These are phyloP conservation scores for Polychytrium aggregatum DNA, from an alignment of 192 early-diverging fungal genomes.

Conservation along the genomic window DNA sequence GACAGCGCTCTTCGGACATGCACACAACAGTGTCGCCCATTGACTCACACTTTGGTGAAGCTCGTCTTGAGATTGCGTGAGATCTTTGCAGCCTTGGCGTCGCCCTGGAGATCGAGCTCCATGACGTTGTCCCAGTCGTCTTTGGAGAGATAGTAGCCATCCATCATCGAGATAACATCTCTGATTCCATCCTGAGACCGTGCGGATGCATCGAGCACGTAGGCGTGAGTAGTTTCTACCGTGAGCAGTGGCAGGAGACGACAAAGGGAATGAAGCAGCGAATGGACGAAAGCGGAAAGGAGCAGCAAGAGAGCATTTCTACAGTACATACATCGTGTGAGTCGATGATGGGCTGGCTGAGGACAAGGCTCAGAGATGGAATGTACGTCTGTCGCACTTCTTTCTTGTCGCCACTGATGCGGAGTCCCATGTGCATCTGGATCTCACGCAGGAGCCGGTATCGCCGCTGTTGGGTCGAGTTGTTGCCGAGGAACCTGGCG, in stretches of 20 bases:
- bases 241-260: too few relatives aligned
- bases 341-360: constrained; percentile 44
- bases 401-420: constrained; percentile 69
- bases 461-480: constrained; percentile 67
- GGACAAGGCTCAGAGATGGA: constrained; percentile 46
- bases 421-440: constrained; percentile 76
- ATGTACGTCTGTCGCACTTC: constrained; percentile 82
- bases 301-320: too few relatives aligned
- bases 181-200: constrained; percentile 48
- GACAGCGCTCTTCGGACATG: too few relatives aligned
- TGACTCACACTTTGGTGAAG: too few relatives aligned
- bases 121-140: constrained; percentile 81
- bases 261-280: too few relatives aligned
- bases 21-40: too few relatives aligned
- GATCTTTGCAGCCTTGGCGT: too few relatives aligned
- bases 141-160: constrained; percentile 79
- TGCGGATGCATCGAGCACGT: too few relatives aligned
- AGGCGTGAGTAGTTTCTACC: too few relatives aligned
- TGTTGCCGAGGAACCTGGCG: constrained; percentile 77
- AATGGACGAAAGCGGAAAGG: too few relatives aligned
- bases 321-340: constrained; percentile 18
- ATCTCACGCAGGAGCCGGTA: constrained; percentile 65
- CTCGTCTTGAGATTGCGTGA: too few relatives aligned
- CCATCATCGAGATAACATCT: constrained; percentile 75
- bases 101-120: too few relatives aligned